Conservation (phyloP, 1,284 basidiomycete species). For the Sanghuangporus baumii region DNA sequence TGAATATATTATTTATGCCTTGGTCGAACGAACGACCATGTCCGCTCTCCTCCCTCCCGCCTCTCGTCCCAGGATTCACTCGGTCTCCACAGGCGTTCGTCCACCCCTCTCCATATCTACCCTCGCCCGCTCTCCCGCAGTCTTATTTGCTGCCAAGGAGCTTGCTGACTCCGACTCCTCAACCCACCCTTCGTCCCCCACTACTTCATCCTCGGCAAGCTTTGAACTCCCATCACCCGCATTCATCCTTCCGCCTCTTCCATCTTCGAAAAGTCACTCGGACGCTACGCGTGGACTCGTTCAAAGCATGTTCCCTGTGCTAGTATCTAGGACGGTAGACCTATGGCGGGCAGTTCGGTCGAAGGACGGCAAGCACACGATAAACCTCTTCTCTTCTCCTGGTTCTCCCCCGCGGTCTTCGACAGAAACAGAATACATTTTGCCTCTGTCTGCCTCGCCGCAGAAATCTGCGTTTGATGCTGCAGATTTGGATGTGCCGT, state of each 20-base stretch:
- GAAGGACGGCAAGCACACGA: slow-evolving; percentile 30
- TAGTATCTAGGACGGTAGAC: slow-evolving; percentile 46
- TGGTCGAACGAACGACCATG: neutral
- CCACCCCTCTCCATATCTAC: slow-evolving; percentile 47
- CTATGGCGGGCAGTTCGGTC: slow-evolving; percentile 39
- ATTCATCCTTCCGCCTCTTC: slow-evolving; percentile 16
- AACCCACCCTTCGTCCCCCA: neutral
- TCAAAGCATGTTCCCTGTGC: slow-evolving; percentile 41
- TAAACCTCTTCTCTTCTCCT: slow-evolving; percentile 22
- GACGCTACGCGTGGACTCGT: slow-evolving; percentile 1
- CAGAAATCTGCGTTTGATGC: slow-evolving; percentile 47
- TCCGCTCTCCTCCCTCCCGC: slow-evolving; percentile 11
- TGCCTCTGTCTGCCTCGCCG: slow-evolving; percentile 66
- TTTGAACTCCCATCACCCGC: slow-evolving; percentile 30
- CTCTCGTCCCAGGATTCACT: slow-evolving; percentile 39
- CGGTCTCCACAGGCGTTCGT: slow-evolving; percentile 56
- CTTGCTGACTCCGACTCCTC: neutral
- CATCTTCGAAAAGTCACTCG: slow-evolving; percentile 19
- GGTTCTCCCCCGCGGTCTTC: slow-evolving; percentile 49
- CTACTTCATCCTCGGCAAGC: slow-evolving; percentile 38
- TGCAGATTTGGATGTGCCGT: slow-evolving; percentile 35
- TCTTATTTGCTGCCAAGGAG: slow-evolving; percentile 5
- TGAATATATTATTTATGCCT: neutral
- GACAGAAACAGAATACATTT: slow-evolving; percentile 45
- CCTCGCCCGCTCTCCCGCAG: slow-evolving; percentile 16